Conservation (phyloP, 495 filamentous ascomycete species). For the Echria macrotheca region DNA sequence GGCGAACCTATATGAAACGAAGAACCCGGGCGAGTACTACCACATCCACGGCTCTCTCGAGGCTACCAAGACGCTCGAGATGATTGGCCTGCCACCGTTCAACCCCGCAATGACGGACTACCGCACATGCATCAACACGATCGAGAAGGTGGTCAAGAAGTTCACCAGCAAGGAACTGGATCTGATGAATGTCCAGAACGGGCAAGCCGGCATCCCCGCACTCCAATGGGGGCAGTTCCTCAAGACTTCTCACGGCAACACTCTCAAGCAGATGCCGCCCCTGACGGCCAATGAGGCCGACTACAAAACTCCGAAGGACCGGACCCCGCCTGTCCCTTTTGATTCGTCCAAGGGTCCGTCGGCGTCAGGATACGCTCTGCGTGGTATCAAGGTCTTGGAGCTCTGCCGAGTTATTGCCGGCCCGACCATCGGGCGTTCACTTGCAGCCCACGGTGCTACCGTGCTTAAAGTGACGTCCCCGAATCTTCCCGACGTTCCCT, state of each 20-base stretch:
- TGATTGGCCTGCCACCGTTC: conserved; percentile 64
- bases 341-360: conserved; percentile 26
- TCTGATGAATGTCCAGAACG: conserved; percentile 52
- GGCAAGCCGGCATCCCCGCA: conserved; percentile 62
- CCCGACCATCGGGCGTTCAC: conserved; percentile 59
- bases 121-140: conserved; percentile 58
- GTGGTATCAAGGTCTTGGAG: conserved; percentile 57
- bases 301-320: too few species aligned
- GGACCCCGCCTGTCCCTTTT: conserved; percentile 49
- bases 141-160: conserved; percentile 58
- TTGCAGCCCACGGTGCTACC: conserved; percentile 62
- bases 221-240: conserved; percentile 62
- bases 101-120: conserved; percentile 61
- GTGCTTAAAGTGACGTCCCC: conserved; percentile 69
- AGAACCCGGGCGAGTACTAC: conserved; percentile 58
- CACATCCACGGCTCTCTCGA: conserved; percentile 77
- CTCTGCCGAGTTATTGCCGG: conserved; percentile 61
- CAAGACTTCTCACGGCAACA: conserved; percentile 52
- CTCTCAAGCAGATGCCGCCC: conserved; percentile 18
- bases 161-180: conserved; percentile 62
- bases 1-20: conserved; percentile 70
- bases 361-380: conserved; percentile 43
- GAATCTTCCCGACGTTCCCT: conserved; percentile 64
- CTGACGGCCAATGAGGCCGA: conserved; percentile 18
- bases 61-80: conserved; percentile 60